Percentiles rank a stretch among this genome's conserved stretches.
phyloP scores from a whole-genome alignment of 2,329 filamentous ascomycete species.

The Emergomyces pasteurianus region DNA sequence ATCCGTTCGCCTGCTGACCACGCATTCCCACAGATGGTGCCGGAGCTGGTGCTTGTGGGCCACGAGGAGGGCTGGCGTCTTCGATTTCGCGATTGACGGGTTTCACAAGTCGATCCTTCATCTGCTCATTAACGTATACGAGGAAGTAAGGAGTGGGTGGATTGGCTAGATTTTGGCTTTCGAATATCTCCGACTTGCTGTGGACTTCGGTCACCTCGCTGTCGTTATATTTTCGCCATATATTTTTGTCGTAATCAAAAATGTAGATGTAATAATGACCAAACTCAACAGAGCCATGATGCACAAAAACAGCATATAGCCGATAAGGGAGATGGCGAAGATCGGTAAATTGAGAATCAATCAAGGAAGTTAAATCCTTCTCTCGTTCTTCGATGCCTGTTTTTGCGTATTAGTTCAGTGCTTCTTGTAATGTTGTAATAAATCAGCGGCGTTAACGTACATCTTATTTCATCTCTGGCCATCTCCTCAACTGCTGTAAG shows the following conservation, averaged over 20 bases:
- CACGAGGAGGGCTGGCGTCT: neutral
- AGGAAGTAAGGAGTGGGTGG: conserved; percentile 70
- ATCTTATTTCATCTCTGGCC: conserved; percentile 36
- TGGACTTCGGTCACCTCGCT: conserved; percentile 59
- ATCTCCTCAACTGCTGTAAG: conserved; percentile 36
- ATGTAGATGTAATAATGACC: conserved; percentile 99
- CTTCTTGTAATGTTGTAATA: neutral
- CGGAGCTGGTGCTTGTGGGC: neutral
- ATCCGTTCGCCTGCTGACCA: neutral
- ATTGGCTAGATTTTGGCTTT: conserved; percentile 47
- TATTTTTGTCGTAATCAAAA: conserved; percentile 64
- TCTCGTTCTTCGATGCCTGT: conserved; percentile 30
- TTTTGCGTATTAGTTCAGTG: neutral
- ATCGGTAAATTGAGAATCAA: conserved; percentile 49
- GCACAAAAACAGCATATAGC: conserved; percentile 86
- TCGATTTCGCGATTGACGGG: conserved; percentile 41
- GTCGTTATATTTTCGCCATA: conserved; percentile 95
- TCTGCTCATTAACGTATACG: conserved; percentile 63
- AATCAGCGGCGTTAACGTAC: conserved; percentile 17
- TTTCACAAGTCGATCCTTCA: conserved; percentile 48
- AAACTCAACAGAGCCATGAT: conserved; percentile 54
- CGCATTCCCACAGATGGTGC: neutral
- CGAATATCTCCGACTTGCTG: conserved; percentile 56
- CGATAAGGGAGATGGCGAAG: conserved; percentile 60
- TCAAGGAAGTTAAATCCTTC: conserved; percentile 35